Conservation (phyloP, 257 asterid genomes). For the Solanum boliviense region DNA sequence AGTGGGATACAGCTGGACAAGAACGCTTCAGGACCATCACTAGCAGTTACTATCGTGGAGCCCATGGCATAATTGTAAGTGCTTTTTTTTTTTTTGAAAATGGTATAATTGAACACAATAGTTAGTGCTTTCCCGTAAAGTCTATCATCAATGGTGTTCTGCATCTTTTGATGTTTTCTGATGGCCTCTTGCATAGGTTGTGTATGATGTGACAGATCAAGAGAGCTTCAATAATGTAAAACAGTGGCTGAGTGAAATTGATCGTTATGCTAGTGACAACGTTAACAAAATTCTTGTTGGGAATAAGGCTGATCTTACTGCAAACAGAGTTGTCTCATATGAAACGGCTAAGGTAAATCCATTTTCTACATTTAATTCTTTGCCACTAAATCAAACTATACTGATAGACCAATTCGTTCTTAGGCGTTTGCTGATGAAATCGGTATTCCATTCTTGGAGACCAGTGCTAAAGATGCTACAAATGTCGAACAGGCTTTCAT, state of each 20-base stretch:
- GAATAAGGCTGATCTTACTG: slow-evolving; percentile 1
- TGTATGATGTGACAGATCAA: slow-evolving; percentile 1
- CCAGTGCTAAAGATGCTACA: slow-evolving; percentile 2
- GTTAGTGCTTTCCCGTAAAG: neutral
- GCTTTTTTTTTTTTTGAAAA: neutral
- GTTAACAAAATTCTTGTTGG: slow-evolving; percentile 2
- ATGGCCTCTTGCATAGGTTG: neutral
- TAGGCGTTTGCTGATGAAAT: slow-evolving; percentile 5
- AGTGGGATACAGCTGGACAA: slow-evolving; percentile 7
- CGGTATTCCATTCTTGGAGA: slow-evolving; percentile 2
- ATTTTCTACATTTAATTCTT: neutral
- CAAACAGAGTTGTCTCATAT: neutral
- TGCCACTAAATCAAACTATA: neutral
- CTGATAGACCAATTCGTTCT: neutral
- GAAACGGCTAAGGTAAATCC: neutral
- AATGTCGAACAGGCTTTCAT: slow-evolving; percentile 1
- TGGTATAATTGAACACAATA: neutral
- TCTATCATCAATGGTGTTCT: neutral
- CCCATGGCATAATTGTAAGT: slow-evolving; percentile 1
- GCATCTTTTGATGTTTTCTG: neutral
- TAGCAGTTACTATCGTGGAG: slow-evolving; percentile 1
- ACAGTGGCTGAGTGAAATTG: slow-evolving; percentile 1
- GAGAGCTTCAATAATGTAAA: neutral
- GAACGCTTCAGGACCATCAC: slow-evolving; percentile 2
- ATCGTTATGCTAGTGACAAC: slow-evolving; percentile 2